Percentiles rank a stretch among this genome's conserved stretches.
These are phyloP conservation scores for Yamadazyma trypodendri DNA, from an alignment of 1,139 yeast species.

Conservation along the genomic window DNA sequence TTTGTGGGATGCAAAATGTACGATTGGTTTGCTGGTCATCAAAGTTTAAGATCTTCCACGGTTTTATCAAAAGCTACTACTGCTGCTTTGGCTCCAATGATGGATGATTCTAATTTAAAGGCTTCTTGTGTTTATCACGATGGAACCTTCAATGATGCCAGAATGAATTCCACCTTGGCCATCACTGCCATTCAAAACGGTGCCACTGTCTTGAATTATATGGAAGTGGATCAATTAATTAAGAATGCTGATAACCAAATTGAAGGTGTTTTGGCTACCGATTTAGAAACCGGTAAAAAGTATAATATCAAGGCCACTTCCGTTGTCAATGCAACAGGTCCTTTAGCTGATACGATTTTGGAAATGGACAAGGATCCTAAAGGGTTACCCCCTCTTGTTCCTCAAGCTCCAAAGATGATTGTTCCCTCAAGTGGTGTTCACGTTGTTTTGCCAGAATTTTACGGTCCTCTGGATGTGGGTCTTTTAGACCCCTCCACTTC, in stretches of 20 bases:
- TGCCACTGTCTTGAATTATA: slow-evolving; percentile 86
- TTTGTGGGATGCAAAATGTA: slow-evolving; percentile 90
- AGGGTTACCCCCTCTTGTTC: slow-evolving; percentile 58
- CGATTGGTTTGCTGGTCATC: slow-evolving; percentile 89
- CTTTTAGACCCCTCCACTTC: slow-evolving; percentile 87
- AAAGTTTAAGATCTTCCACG: slow-evolving; percentile 79
- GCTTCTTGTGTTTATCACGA: slow-evolving; percentile 94
- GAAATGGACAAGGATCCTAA: slow-evolving; percentile 79
- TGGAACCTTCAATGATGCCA: slow-evolving; percentile 90
- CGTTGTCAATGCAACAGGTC: slow-evolving; percentile 93
- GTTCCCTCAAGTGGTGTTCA: slow-evolving; percentile 96
- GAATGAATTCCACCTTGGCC: slow-evolving; percentile 87
- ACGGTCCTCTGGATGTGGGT: slow-evolving; percentile 87
- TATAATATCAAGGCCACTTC: slow-evolving; percentile 65
- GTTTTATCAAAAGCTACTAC: slow-evolving; percentile 69
- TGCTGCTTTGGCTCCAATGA: slow-evolving; percentile 80
- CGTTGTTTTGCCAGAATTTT: slow-evolving; percentile 87
- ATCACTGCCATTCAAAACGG: slow-evolving; percentile 84
- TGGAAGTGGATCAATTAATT: slow-evolving; percentile 72
- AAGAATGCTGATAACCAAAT: slow-evolving; percentile 62
- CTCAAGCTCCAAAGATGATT: slow-evolving; percentile 67
- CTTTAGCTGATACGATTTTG: slow-evolving; percentile 79
- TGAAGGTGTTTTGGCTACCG: slow-evolving; percentile 74
- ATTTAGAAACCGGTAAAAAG: slow-evolving; percentile 68
- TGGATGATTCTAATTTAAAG: slow-evolving; percentile 75